A percentile compares a stretch with the other conserved stretches of the same genome.
Evolutionary conservation across 2,329 filamentous ascomycete genomes (phyloP).

Genomic region (Ascochyta viciae-villosae): DNA sequence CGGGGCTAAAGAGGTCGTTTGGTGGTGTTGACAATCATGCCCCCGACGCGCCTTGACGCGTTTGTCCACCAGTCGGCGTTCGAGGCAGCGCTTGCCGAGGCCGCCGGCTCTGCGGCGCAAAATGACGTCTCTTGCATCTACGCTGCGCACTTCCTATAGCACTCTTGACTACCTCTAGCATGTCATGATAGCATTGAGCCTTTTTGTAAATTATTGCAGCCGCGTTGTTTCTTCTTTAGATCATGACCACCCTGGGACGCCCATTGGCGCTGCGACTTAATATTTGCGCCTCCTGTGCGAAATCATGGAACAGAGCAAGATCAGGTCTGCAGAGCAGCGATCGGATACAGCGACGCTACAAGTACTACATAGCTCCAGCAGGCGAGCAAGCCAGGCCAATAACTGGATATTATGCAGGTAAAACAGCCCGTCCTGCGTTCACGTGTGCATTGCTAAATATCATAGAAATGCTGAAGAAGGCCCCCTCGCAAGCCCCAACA

Average conservation of each 20-base stretch:
- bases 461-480: conserved; percentile 49
- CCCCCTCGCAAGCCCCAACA: conserved; percentile 35
- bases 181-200: conserved; percentile 8
- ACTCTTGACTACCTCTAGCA: not conserved
- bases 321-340: conserved; percentile 43
- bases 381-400: conserved; percentile 50
- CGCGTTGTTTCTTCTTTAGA: not conserved
- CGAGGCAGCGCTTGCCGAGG: conserved; percentile 31
- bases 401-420: conserved; percentile 49
- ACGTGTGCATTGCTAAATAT: conserved; percentile 20
- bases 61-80: conserved; percentile 29
- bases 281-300: conserved; percentile 36
- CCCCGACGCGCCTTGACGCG: conserved; percentile 40
- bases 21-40: conserved; percentile 1
- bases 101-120: conserved; percentile 30
- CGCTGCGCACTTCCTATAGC: conserved; percentile 6
- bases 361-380: conserved; percentile 45
- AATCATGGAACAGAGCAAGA: conserved; percentile 23
- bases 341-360: conserved; percentile 45
- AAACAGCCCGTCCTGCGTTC: not conserved
- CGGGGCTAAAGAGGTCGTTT: conserved; percentile 4
- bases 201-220: not conserved
- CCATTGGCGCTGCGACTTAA: conserved; percentile 30
- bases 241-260: conserved; percentile 7
- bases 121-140: conserved; percentile 41